phyloP scores from a whole-genome alignment of 164 flowering plant species.

The Cinnamomum chago region DNA sequence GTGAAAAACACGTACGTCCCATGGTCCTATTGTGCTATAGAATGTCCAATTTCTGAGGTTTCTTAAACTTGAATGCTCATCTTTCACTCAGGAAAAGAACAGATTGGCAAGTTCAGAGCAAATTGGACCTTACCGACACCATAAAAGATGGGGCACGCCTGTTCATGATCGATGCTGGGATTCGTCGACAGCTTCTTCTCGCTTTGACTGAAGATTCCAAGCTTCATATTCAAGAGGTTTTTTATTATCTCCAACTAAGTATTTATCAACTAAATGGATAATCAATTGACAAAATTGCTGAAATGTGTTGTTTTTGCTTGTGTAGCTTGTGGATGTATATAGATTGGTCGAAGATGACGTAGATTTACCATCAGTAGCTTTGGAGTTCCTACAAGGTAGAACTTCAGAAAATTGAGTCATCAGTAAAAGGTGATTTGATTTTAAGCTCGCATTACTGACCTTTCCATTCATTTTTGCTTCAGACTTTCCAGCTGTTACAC shows the following conservation, averaged over 20 bases:
- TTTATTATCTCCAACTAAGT: conserved; percentile 5
- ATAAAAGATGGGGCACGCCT: conserved; percentile 96
- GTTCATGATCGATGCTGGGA: conserved; percentile 76
- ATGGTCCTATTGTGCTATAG: conserved; percentile 3
- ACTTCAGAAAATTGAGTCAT: neutral
- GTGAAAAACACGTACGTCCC: conserved; percentile 42
- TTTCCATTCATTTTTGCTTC: conserved; percentile 21
- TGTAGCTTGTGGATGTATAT: conserved; percentile 57
- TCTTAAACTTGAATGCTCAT: neutral
- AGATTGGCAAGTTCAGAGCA: conserved; percentile 38
- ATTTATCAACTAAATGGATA: neutral
- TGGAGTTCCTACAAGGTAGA: conserved; percentile 47
- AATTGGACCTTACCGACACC: conserved; percentile 89
- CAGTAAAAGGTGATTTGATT: neutral
- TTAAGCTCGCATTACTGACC: neutral
- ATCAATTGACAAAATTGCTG: neutral
- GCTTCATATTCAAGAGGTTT: conserved; percentile 94
- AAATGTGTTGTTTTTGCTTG: conserved; percentile 5
- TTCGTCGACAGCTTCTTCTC: conserved; percentile 84
- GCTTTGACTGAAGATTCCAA: conserved; percentile 96
- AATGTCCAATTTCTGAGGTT: conserved; percentile 7
- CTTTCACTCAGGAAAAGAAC: conserved; percentile 38
- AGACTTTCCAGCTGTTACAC: conserved; percentile 71
- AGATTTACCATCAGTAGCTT: conserved; percentile 45
- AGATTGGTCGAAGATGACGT: conserved; percentile 52